These are phyloP conservation scores for Cadophora gregata DNA, from an alignment of 2,329 filamentous ascomycete genomes.

Conservation along the genomic window DNA sequence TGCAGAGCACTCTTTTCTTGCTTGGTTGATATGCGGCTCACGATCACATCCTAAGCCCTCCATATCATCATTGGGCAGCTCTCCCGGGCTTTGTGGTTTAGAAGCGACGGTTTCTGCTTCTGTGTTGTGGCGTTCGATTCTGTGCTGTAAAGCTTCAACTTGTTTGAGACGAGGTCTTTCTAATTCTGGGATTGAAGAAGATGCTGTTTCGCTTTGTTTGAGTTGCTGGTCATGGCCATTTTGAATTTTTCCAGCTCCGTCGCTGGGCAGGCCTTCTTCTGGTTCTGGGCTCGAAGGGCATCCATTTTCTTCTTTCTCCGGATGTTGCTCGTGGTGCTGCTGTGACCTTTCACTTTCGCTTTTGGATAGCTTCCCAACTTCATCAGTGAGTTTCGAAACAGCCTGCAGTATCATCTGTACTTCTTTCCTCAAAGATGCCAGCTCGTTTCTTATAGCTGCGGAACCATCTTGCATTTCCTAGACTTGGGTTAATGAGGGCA, in stretches of 20 bases:
- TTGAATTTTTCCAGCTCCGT: neutral
- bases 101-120: neutral
- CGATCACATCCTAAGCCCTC: neutral
- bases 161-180: too few relatives aligned
- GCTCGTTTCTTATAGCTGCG: neutral
- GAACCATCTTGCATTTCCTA: too few relatives aligned
- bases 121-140: neutral
- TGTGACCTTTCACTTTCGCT: neutral
- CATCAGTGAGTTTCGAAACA: neutral
- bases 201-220: neutral
- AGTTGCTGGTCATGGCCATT: neutral
- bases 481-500: too few relatives aligned
- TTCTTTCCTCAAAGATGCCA: neutral
- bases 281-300: neutral
- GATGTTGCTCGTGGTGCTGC: neutral
- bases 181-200: too few relatives aligned
- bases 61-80: neutral
- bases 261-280: neutral
- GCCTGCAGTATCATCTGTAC: neutral
- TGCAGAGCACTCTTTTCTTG: neutral
- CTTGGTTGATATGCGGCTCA: neutral
- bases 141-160: neutral
- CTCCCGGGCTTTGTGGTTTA: neutral
- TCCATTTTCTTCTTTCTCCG: neutral
- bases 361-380: neutral